Evolutionary conservation across 257 asterid genomes (phyloP).

Genomic region (Nicotiana obtusifolia): DNA sequence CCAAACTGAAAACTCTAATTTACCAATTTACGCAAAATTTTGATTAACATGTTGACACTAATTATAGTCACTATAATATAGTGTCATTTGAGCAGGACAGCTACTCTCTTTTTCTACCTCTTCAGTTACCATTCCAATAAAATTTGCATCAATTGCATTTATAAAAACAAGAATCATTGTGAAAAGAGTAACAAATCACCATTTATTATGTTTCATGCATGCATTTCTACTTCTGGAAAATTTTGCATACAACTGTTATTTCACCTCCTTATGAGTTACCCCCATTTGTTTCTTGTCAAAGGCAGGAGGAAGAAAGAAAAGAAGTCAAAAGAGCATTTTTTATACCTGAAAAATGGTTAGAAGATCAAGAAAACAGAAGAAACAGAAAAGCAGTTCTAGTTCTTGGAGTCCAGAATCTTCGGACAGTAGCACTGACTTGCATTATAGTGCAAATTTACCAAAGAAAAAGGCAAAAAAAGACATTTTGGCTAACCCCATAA

Average conservation of each 20-base stretch:
- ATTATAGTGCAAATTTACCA: neutral
- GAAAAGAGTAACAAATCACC: slow-evolving; percentile 3
- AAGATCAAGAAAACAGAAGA: slow-evolving; percentile 10
- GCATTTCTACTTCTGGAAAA: slow-evolving; percentile 6
- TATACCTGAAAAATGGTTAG: neutral
- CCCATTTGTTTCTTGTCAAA: neutral
- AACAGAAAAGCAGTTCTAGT: neutral
- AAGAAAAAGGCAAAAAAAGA: neutral
- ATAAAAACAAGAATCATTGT: neutral
- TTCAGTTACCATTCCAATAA: neutral
- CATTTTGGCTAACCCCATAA: neutral
- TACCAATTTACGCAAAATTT: neutral
- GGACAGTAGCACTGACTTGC: neutral
- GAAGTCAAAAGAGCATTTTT: neutral
- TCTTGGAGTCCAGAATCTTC: neutral
- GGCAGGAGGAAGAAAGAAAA: neutral
- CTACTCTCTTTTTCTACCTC: neutral
- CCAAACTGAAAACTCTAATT: neutral
- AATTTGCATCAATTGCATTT: neutral
- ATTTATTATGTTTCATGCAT: slow-evolving; percentile 8
- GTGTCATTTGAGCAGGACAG: neutral
- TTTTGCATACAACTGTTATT: neutral
- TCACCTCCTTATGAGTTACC: neutral
- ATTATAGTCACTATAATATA: neutral
- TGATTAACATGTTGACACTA: neutral